Evolutionary conservation across 208 protist genomes (phyloP).

Genomic region (Crithidia fasciculata): DNA sequence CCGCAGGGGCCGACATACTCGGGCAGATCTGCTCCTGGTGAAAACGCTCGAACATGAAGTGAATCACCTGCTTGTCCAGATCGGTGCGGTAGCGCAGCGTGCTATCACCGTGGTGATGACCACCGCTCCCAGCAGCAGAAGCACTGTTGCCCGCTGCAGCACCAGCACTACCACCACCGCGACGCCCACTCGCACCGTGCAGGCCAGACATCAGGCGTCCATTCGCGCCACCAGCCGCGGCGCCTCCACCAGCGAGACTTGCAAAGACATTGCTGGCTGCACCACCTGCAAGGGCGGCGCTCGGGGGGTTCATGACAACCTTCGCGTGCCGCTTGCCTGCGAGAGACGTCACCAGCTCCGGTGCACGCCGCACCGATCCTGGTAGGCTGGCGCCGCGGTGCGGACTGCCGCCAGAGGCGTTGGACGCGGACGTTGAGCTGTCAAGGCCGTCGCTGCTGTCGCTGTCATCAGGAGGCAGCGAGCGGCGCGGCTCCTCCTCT

Average conservation of each 20-base stretch:
- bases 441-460: conserved; percentile 6
- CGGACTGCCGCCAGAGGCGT: neutral
- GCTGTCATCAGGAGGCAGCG: conserved; percentile 8
- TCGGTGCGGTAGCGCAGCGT: conserved; percentile 84
- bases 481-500: neutral
- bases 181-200: neutral
- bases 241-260: neutral
- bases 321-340: conserved; percentile 32
- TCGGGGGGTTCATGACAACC: conserved; percentile 7
- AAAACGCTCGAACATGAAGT: conserved; percentile 83
- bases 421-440: conserved; percentile 6
- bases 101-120: conserved; percentile 16
- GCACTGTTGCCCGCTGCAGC: conserved; percentile 1
- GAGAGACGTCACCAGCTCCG: conserved; percentile 19
- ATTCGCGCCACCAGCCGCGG: neutral
- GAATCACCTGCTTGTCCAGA: conserved; percentile 83
- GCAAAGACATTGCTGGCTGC: neutral
- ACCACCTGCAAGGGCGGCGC: neutral
- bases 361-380: conserved; percentile 4
- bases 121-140: neutral
- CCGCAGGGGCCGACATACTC: neutral
- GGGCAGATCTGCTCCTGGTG: conserved; percentile 38
- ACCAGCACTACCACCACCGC: neutral
- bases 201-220: neutral
- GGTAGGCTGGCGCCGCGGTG: neutral